A percentile compares a stretch with the other conserved stretches of the same genome.
These are phyloP conservation scores for Ogataea siamensis DNA, from an alignment of 805 yeast species.

Conservation along the genomic window DNA sequence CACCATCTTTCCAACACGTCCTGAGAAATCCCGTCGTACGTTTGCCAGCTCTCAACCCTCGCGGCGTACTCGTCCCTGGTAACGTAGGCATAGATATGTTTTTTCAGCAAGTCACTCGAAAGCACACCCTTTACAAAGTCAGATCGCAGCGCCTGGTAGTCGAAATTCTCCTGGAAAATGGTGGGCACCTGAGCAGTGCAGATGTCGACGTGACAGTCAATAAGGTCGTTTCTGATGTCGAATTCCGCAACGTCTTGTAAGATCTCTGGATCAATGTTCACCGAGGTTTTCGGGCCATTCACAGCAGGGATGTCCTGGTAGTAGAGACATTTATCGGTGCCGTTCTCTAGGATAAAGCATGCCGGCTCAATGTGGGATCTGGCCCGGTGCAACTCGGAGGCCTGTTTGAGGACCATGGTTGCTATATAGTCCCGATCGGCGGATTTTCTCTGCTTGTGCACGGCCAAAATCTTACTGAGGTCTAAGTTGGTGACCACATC, in stretches of 20 bases:
- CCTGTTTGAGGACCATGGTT: slow-evolving; percentile 89
- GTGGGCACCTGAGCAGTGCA: slow-evolving; percentile 95
- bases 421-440: slow-evolving; percentile 87
- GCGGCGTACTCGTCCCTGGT: slow-evolving; percentile 83
- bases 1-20: slow-evolving; percentile 91
- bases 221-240: slow-evolving; percentile 82
- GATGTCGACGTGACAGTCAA: slow-evolving; percentile 95
- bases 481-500: slow-evolving; percentile 94
- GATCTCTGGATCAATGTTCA: slow-evolving; percentile 80
- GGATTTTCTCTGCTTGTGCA: slow-evolving; percentile 68
- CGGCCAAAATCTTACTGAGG: slow-evolving; percentile 65
- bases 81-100: slow-evolving; percentile 85
- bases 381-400: slow-evolving; percentile 80
- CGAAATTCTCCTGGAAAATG: slow-evolving; percentile 93
- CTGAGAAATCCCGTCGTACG: slow-evolving; percentile 87
- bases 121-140: slow-evolving; percentile 92
- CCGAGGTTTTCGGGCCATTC: slow-evolving; percentile 44
- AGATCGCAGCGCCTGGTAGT: slow-evolving; percentile 79
- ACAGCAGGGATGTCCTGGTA: slow-evolving; percentile 73
- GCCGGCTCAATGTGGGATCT: slow-evolving; percentile 82
- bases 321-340: slow-evolving; percentile 72
- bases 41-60: slow-evolving; percentile 92
- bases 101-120: slow-evolving; percentile 84
- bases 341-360: slow-evolving; percentile 74
- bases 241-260: slow-evolving; percentile 75